Percentiles rank a stretch among this genome's conserved stretches.
These are phyloP conservation scores for Cladosporium austrohemisphaericum DNA, from an alignment of 2,329 filamentous ascomycete species.

Conservation along the genomic window DNA sequence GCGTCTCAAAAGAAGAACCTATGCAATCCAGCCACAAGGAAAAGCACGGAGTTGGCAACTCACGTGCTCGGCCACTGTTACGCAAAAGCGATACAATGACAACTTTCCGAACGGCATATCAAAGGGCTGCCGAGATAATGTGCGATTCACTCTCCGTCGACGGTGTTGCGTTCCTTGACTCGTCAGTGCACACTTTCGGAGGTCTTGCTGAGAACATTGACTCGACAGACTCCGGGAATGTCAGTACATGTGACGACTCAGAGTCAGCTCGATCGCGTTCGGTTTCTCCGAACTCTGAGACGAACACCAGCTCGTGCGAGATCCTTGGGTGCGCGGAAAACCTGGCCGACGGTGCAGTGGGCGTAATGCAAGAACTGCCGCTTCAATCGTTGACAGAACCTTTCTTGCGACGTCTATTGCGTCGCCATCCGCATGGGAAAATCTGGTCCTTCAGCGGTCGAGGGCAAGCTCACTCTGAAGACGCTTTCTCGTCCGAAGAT, in stretches of 20 bases:
- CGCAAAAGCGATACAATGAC: not conserved
- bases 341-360: not conserved
- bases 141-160: slow-evolving; percentile 47
- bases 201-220: slow-evolving; percentile 18
- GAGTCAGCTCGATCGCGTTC: not conserved
- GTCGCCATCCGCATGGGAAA: slow-evolving; percentile 24
- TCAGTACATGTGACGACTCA: slow-evolving; percentile 1
- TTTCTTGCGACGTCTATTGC: slow-evolving; percentile 23
- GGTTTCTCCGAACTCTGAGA: not conserved
- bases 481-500: not conserved
- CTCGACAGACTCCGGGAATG: not conserved
- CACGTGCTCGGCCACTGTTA: not conserved
- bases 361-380: not conserved
- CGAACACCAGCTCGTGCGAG: not conserved
- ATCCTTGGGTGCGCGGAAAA: not conserved
- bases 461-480: slow-evolving; percentile 3
- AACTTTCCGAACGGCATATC: slow-evolving; percentile 38
- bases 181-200: slow-evolving; percentile 28
- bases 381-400: slow-evolving; percentile 11
- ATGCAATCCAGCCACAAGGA: too few relatives aligned
- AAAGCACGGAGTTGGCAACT: too few relatives aligned
- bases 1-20: too few relatives aligned
- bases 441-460: slow-evolving; percentile 25
- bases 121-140: slow-evolving; percentile 47
- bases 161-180: slow-evolving; percentile 45